A percentile compares a stretch with the other conserved stretches of the same genome.
Evolutionary conservation across 495 filamentous ascomycete genomes (phyloP).

Genomic region (Tuber microsphaerosporum): DNA sequence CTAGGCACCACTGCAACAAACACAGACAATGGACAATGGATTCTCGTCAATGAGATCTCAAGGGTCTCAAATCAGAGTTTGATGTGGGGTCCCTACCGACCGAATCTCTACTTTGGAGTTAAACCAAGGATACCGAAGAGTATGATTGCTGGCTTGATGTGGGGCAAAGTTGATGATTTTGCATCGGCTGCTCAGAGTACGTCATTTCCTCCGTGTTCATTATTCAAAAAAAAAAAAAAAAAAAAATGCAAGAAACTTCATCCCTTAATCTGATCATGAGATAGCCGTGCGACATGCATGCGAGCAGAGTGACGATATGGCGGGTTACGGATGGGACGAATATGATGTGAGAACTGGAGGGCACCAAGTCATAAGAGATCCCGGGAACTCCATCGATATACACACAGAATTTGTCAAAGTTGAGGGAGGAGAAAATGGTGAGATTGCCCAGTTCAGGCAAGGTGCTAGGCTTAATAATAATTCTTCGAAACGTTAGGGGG

Average conservation of each 20-base stretch:
- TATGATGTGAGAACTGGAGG: conserved; percentile 86
- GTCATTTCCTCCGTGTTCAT: conserved; percentile 7
- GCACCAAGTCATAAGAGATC: conserved; percentile 80
- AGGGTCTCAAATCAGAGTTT: conserved; percentile 71
- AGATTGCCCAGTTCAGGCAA: background rate
- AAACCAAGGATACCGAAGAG: conserved; percentile 81
- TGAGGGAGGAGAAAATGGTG: conserved; percentile 73
- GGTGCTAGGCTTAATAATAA: background rate
- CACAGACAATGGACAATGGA: conserved; percentile 31
- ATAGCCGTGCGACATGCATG: conserved; percentile 87
- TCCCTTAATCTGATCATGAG: background rate
- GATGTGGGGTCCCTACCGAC: conserved; percentile 92
- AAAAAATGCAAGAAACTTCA: conserved; percentile 25
- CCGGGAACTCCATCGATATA: conserved; percentile 76
- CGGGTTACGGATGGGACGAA: conserved; percentile 93
- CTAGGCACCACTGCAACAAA: conserved; percentile 19
- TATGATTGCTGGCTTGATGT: conserved; percentile 76
- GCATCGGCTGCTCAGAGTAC: conserved; percentile 42
- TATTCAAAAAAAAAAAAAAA: background rate
- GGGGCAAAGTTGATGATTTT: conserved; percentile 81
- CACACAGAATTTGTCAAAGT: conserved; percentile 91
- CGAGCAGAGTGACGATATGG: conserved; percentile 90
- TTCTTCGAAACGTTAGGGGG: conserved; percentile 45
- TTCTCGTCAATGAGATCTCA: conserved; percentile 45
- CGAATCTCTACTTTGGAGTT: conserved; percentile 93